Percentiles rank a stretch among this genome's conserved stretches.
Evolutionary conservation across 352 stramenopile species (phyloP).

Genomic region (Globisporangium megalacanthum): DNA sequence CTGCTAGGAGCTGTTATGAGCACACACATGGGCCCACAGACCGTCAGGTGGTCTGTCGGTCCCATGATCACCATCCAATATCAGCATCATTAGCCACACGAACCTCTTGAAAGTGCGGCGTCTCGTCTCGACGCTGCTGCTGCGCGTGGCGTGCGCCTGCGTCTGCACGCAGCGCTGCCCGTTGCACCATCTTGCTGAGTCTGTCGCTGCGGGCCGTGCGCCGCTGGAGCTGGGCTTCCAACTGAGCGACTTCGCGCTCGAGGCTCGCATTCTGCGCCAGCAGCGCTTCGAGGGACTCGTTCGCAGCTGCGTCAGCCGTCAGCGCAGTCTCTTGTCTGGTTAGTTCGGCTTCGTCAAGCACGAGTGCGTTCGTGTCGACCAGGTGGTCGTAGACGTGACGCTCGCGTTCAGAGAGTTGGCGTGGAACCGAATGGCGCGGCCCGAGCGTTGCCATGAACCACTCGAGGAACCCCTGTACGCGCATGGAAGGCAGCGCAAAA

Average conservation of each 20-base stretch:
- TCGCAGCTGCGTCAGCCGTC: conserved; percentile 7
- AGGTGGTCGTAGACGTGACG: conserved; percentile 27
- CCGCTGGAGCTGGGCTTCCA: conserved; percentile 23
- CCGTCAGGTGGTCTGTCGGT: neutral
- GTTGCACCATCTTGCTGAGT: conserved; percentile 23
- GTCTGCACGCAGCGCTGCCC: conserved; percentile 7
- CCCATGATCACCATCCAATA: neutral
- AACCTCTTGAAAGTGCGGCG: conserved; percentile 22
- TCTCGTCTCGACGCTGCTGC: conserved; percentile 4
- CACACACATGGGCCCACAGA: neutral
- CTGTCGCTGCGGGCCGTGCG: conserved; percentile 22
- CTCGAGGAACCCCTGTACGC: conserved; percentile 38
- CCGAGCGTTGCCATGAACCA: conserved; percentile 30
- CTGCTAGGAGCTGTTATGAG: conserved; percentile 6
- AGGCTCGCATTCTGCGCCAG: conserved; percentile 14
- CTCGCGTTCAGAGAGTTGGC: conserved; percentile 17
- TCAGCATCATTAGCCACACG: neutral
- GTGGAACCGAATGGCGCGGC: conserved; percentile 24
- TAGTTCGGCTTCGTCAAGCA: conserved; percentile 18
- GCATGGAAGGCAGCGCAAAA: conserved; percentile 33
- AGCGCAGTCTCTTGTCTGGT: conserved; percentile 14
- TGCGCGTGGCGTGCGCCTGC: conserved; percentile 2
- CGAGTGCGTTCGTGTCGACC: conserved; percentile 8
- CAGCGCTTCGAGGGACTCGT: conserved; percentile 27
- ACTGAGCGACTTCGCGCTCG: conserved; percentile 22